Conservation (phyloP, 306 rosid genomes). For the Quercus bicolor region DNA sequence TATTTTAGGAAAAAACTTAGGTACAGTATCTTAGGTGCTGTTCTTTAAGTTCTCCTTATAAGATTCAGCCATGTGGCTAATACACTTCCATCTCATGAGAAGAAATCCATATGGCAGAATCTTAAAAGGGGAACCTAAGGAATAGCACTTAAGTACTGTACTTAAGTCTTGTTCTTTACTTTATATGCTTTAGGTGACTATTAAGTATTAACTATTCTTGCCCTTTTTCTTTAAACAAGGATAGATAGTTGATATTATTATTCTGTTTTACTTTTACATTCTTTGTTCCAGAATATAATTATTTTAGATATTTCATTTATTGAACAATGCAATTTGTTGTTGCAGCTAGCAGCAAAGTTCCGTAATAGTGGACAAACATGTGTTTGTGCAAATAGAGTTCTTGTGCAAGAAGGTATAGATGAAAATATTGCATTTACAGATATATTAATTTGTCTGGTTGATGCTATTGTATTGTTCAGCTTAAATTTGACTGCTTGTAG, state of each 20-base stretch:
- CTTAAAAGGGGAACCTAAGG: too few relatives aligned
- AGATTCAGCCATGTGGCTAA: too few relatives aligned
- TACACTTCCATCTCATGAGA: too few relatives aligned
- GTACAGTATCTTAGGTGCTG: too few relatives aligned
- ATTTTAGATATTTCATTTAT: constrained; percentile 8
- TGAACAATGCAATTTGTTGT: constrained; percentile 17
- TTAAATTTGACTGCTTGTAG: constrained; percentile 4
- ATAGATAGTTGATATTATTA: neutral
- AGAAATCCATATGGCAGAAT: too few relatives aligned
- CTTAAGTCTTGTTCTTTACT: neutral
- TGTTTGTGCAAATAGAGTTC: constrained; percentile 90
- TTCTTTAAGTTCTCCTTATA: too few relatives aligned
- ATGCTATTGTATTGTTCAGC: constrained; percentile 7
- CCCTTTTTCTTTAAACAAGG: neutral
- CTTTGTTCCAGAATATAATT: constrained; percentile 10
- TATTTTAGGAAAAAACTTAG: too few relatives aligned
- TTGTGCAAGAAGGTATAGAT: constrained; percentile 90
- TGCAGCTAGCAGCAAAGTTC: constrained; percentile 90
- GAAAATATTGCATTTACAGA: constrained; percentile 7
- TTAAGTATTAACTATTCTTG: neutral
- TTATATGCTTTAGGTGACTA: neutral
- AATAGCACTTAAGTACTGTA: too few relatives aligned
- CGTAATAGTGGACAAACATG: constrained; percentile 98
- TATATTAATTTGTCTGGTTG: constrained; percentile 27
- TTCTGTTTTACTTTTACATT: constrained; percentile 3